phyloP scores from a whole-genome alignment of 441 rosid species.

The Raphanus hybrid region DNA sequence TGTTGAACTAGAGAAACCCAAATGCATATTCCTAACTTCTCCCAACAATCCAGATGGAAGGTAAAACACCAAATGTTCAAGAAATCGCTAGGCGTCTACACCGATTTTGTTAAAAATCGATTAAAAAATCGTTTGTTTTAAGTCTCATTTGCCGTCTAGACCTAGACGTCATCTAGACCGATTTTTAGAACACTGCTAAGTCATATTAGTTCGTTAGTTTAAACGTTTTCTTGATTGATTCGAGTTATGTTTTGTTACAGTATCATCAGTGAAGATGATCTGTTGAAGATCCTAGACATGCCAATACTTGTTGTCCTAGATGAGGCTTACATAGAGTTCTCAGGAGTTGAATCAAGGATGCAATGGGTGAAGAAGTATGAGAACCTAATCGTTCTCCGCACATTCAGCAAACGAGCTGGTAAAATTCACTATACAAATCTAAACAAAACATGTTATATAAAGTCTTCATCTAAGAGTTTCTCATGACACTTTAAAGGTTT shows the following conservation, averaged over 20 bases:
- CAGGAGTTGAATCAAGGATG: conserved; percentile 83
- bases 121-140: not conserved
- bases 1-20: conserved; percentile 74
- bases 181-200: conserved; percentile 25
- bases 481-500: conserved; percentile 49
- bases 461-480: too few relatives aligned
- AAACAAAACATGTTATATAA: not conserved
- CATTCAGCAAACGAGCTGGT: conserved; percentile 99
- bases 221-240: conserved; percentile 1
- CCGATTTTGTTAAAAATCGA: too few relatives aligned
- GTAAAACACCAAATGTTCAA: conserved; percentile 42
- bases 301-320: conserved; percentile 92
- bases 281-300: conserved; percentile 76
- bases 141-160: not conserved
- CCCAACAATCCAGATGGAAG: conserved; percentile 99
- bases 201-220: not conserved
- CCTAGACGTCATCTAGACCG: too few relatives aligned
- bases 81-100: too few relatives aligned
- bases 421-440: not conserved
- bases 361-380: conserved; percentile 93
- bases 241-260: conserved; percentile 43
- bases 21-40: conserved; percentile 92
- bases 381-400: conserved; percentile 85
- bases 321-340: conserved; percentile 95
- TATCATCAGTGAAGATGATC: conserved; percentile 75